phyloP scores from a whole-genome alignment of 2,329 filamentous ascomycete species.

The Chrysosporium keratinophilum region DNA sequence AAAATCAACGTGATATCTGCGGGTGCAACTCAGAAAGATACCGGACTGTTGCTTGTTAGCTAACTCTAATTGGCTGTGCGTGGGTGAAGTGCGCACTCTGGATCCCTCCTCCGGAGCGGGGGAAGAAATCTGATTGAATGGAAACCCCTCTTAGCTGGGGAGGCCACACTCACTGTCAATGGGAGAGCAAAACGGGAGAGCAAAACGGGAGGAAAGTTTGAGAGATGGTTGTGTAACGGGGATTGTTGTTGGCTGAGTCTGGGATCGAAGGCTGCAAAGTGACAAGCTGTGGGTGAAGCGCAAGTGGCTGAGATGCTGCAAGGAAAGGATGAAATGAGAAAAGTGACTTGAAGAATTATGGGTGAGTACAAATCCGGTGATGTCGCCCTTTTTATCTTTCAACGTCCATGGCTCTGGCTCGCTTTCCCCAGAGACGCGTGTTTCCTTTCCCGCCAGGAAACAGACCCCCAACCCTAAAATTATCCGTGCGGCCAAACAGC shows the following conservation, averaged over 20 bases:
- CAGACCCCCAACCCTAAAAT: not conserved
- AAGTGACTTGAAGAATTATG: not conserved
- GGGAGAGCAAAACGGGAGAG: not conserved
- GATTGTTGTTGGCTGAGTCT: not conserved
- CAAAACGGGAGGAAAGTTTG: not conserved
- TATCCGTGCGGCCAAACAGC: not conserved
- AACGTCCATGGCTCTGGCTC: not conserved
- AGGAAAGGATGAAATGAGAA: not conserved
- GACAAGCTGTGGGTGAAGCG: not conserved
- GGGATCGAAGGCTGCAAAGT: not conserved
- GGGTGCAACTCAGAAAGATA: not conserved
- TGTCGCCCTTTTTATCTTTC: constrained; percentile 6
- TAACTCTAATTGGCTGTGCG: constrained; percentile 2
- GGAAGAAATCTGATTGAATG: not conserved
- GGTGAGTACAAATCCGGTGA: not conserved
- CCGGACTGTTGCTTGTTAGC: constrained; percentile 6
- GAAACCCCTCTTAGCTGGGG: not conserved
- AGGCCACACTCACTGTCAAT: not conserved
- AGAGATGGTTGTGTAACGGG: not conserved
- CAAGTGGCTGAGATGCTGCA: not conserved
- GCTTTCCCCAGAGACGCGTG: not conserved
- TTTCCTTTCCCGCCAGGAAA: constrained; percentile 8
- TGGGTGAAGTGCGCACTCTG: not conserved
- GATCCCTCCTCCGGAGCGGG: not conserved
- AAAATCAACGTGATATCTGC: not conserved